Percentiles rank a stretch among this genome's conserved stretches.
Evolutionary conservation across 768 basidiomycete species (phyloP).

Genomic region (Steccherinum ochraceum): DNA sequence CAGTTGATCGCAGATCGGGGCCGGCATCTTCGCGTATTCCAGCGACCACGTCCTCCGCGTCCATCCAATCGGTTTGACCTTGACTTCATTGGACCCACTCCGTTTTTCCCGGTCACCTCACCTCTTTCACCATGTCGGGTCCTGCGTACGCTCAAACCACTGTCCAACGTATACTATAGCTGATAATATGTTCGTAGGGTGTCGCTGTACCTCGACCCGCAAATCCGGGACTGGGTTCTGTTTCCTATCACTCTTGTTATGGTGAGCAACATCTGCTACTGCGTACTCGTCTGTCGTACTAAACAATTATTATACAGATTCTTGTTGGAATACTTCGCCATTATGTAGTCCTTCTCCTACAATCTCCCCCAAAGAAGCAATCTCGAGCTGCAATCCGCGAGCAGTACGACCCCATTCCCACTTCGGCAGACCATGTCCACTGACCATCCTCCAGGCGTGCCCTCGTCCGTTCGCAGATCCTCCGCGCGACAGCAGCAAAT

Average conservation of each 20-base stretch:
- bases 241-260: slow-evolving; percentile 97
- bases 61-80: not conserved
- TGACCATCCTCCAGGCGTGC: slow-evolving; percentile 47
- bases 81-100: not conserved
- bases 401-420: slow-evolving; percentile 55
- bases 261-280: slow-evolving; percentile 43
- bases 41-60: not conserved
- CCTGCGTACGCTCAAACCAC: slow-evolving; percentile 22
- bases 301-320: slow-evolving; percentile 43
- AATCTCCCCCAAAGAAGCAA: slow-evolving; percentile 76
- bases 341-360: slow-evolving; percentile 84
- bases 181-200: slow-evolving; percentile 26
- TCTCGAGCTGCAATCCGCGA: slow-evolving; percentile 78
- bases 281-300: slow-evolving; percentile 2
- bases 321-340: slow-evolving; percentile 90
- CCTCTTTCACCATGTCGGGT: slow-evolving; percentile 21
- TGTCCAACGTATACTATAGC: too few species aligned
- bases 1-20: not conserved
- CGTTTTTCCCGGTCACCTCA: not conserved
- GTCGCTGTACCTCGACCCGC: slow-evolving; percentile 82
- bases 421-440: slow-evolving; percentile 2
- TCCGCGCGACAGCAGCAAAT: slow-evolving; percentile 72
- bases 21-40: not conserved
- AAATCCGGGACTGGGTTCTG: slow-evolving; percentile 91
- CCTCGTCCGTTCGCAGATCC: slow-evolving; percentile 74